Conservation (phyloP, 208 protist genomes). For the Leptomonas seymouri region DNA sequence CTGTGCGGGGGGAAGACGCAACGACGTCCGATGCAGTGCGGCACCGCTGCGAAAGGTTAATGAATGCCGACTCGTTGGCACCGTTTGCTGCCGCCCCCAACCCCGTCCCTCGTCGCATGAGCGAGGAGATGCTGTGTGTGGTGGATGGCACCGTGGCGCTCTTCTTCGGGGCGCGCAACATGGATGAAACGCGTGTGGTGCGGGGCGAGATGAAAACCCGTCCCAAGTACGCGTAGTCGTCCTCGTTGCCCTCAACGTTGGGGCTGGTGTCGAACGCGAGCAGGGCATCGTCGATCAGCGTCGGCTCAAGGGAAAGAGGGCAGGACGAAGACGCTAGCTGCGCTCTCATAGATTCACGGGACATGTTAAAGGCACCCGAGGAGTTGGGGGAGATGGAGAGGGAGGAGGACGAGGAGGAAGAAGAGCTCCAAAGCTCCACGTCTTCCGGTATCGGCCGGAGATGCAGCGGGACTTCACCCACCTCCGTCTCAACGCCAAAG, state of each 20-base stretch:
- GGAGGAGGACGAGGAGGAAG: conserved; percentile 3
- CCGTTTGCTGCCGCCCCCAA: neutral
- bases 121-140: neutral
- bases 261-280: neutral
- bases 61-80: conserved; percentile 5
- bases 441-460: conserved; percentile 6
- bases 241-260: conserved; percentile 6
- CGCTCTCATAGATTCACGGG: neutral
- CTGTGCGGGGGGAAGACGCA: neutral
- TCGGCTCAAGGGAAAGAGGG: neutral
- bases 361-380: neutral
- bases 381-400: neutral
- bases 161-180: neutral
- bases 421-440: conserved; percentile 10
- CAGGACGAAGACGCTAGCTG: conserved; percentile 3
- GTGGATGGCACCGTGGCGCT: conserved; percentile 1
- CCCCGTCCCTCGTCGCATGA: neutral
- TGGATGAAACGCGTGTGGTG: neutral
- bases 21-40: neutral
- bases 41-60: neutral
- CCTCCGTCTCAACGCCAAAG: neutral
- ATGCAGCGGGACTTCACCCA: conserved; percentile 9
- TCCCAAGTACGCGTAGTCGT: neutral
- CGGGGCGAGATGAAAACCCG: neutral
- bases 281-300: conserved; percentile 3